These are phyloP conservation scores for Aristolochia californica DNA, from an alignment of 164 flowering plant species.

Conservation along the genomic window DNA sequence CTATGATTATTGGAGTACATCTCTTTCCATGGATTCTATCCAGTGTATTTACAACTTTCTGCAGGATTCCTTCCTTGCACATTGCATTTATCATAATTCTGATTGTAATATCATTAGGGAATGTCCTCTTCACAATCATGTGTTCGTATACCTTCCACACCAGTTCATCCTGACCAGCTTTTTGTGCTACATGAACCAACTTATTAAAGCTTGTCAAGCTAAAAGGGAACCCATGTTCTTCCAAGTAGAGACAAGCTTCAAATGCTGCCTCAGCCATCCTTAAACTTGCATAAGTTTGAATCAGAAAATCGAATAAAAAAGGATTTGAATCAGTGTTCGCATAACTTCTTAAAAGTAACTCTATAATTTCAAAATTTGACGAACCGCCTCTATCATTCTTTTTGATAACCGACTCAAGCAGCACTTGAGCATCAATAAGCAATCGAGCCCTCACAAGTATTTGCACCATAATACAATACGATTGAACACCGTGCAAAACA, in stretches of 20 bases:
- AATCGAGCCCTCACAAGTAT: conserved; percentile 42
- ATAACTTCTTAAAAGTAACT: conserved; percentile 39
- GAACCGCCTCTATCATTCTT: conserved; percentile 2
- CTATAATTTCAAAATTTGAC: conserved; percentile 25
- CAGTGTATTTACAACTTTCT: conserved; percentile 33
- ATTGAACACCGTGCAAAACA: conserved; percentile 29
- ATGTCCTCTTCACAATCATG: conserved; percentile 46
- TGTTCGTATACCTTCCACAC: conserved; percentile 72
- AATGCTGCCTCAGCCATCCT: conserved; percentile 47
- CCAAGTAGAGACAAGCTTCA: conserved; percentile 41
- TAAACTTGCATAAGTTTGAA: conserved; percentile 60
- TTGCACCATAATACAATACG: conserved; percentile 49
- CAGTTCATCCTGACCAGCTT: conserved; percentile 28
- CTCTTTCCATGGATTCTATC: conserved; percentile 59
- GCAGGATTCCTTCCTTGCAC: conserved; percentile 73
- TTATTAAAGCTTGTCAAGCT: conserved; percentile 51
- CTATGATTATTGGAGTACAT: conserved; percentile 54
- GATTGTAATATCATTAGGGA: conserved; percentile 52
- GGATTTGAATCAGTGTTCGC: conserved; percentile 28
- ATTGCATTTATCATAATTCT: conserved; percentile 44
- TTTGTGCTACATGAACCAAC: conserved; percentile 47
- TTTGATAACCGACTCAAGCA: conserved; percentile 48
- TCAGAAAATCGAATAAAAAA: conserved; percentile 57
- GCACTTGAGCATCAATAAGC: conserved; percentile 45
- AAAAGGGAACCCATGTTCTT: conserved; percentile 39